A percentile compares a stretch with the other conserved stretches of the same genome.
Evolutionary conservation across 106 monocot species (phyloP).

Genomic region (Vanilla planifolia): DNA sequence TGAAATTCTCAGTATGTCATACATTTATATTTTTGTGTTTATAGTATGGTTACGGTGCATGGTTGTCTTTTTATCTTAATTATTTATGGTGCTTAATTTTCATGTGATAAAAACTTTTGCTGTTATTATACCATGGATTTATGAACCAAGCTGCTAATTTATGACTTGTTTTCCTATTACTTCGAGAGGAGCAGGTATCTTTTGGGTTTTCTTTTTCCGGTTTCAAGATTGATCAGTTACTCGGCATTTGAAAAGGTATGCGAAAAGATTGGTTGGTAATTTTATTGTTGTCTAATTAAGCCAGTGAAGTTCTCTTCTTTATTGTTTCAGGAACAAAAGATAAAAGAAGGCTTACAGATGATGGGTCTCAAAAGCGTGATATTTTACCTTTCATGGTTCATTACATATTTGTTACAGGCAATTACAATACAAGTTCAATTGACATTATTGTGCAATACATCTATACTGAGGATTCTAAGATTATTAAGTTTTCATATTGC

Average conservation of each 20-base stretch:
- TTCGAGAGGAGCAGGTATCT: conserved; percentile 48
- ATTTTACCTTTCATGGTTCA: conserved; percentile 90
- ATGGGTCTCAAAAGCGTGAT: conserved; percentile 85
- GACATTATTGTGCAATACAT: no score
- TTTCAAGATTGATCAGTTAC: conserved; percentile 82
- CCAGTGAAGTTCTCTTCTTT: conserved; percentile 8
- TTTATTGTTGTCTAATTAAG: conserved; percentile 1
- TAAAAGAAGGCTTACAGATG: conserved; percentile 90
- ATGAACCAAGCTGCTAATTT: background rate
- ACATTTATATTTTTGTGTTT: background rate
- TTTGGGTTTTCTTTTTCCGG: conserved; percentile 83
- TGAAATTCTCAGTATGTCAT: background rate
- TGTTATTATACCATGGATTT: background rate
- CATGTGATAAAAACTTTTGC: background rate
- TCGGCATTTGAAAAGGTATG: conserved; percentile 81
- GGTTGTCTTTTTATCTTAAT: background rate
- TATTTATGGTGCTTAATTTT: background rate
- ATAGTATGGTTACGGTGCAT: background rate
- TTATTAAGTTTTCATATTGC: no score
- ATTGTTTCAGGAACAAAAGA: conserved; percentile 71
- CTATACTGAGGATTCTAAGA: no score
- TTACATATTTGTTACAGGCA: conserved; percentile 78
- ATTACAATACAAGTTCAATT: conserved; percentile 5
- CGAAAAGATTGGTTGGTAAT: background rate
- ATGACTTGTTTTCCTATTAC: background rate